Conservation (phyloP, 768 basidiomycete genomes). For the Termitomyces sp. region DNA sequence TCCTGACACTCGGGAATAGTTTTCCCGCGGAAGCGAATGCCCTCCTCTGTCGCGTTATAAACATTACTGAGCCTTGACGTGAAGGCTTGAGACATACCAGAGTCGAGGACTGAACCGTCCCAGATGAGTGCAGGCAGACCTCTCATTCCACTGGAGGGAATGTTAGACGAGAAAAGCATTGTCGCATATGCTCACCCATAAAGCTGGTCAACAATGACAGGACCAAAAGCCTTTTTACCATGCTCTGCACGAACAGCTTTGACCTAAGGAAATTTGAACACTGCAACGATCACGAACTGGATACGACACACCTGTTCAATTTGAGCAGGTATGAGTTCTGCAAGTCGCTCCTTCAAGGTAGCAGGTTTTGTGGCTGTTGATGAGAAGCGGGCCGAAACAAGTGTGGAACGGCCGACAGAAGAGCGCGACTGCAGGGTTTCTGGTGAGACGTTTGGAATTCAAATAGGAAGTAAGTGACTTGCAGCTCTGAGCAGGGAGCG, state of each 20-base stretch:
- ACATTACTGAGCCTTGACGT: conserved; percentile 4
- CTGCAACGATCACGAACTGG: neutral
- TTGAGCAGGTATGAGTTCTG: conserved; percentile 89
- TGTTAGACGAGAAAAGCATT: neutral
- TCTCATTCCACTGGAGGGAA: conserved; percentile 64
- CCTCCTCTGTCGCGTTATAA: conserved; percentile 60
- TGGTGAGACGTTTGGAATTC: conserved; percentile 2
- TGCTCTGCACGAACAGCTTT: conserved; percentile 80
- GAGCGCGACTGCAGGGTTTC: conserved; percentile 39
- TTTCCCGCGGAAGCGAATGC: conserved; percentile 97
- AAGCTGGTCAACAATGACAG: conserved; percentile 85
- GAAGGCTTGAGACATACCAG: conserved; percentile 43
- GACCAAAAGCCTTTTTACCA: conserved; percentile 91
- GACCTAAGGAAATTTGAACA: conserved; percentile 41
- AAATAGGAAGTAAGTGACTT: conserved; percentile 15
- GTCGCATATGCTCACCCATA: conserved; percentile 54
- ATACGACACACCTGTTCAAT: conserved; percentile 54
- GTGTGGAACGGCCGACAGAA: conserved; percentile 34
- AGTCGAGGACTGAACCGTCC: conserved; percentile 97
- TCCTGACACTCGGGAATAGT: conserved; percentile 88
- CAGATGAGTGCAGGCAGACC: conserved; percentile 92
- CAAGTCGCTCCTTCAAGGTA: conserved; percentile 87
- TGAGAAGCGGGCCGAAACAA: conserved; percentile 51
- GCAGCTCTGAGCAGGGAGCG: conserved; percentile 33
- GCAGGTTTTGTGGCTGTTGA: conserved; percentile 62